Evolutionary conservation across 441 rosid species (phyloP).

Genomic region (Aquilaria agallochum): DNA sequence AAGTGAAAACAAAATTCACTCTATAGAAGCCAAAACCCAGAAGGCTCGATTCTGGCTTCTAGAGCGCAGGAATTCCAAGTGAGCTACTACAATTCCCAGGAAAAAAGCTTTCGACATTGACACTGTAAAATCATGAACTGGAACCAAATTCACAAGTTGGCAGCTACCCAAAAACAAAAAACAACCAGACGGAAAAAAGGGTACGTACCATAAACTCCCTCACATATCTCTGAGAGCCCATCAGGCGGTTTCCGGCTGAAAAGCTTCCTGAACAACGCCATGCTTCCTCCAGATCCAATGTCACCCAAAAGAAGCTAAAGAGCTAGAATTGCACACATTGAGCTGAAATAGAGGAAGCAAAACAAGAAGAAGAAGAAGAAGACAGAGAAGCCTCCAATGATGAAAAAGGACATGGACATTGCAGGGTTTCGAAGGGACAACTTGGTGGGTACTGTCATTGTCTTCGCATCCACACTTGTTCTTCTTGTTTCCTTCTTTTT

Average conservation of each 20-base stretch:
- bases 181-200: conserved; percentile 10
- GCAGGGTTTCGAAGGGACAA: conserved; percentile 69
- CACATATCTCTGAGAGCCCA: conserved; percentile 77
- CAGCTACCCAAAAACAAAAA: too few species aligned
- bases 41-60: too few species aligned
- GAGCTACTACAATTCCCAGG: background rate
- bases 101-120: too few species aligned
- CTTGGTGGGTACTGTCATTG: conserved; percentile 29
- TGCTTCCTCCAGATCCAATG: conserved; percentile 23
- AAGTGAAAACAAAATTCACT: too few species aligned
- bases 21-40: too few species aligned
- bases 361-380: conserved; percentile 1
- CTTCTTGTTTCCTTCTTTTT: background rate
- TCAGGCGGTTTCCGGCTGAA: conserved; percentile 72
- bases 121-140: too few species aligned
- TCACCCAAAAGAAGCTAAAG: background rate
- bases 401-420: conserved; percentile 18
- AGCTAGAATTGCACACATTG: conserved; percentile 28
- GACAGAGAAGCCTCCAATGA: conserved; percentile 12
- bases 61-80: too few species aligned
- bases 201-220: conserved; percentile 65
- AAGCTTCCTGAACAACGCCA: conserved; percentile 78
- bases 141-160: too few species aligned
- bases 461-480: conserved; percentile 53
- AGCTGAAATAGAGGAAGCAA: conserved; percentile 21